Conservation (phyloP, 2,329 filamentous ascomycete species). For the Talaromyces verruculosus region DNA sequence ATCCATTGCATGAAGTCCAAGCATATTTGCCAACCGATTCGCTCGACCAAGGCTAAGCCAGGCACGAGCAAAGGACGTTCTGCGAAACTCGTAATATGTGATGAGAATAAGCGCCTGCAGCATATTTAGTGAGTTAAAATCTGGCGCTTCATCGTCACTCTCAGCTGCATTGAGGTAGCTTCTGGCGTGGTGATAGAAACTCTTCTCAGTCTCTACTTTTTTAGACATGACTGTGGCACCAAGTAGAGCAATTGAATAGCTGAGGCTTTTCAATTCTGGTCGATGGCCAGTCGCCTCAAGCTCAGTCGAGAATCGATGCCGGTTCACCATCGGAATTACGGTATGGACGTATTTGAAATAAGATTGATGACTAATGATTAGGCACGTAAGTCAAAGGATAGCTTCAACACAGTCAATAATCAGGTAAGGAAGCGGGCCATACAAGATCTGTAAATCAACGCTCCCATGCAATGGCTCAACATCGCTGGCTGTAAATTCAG, state of each 20-base stretch:
- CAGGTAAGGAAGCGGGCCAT: not conserved
- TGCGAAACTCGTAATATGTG: not conserved
- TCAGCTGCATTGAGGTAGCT: not conserved
- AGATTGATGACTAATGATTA: not conserved
- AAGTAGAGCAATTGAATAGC: not conserved
- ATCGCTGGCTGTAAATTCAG: not conserved
- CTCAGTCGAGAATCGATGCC: not conserved
- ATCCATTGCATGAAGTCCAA: not conserved
- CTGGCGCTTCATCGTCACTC: not conserved
- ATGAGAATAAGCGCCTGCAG: not conserved
- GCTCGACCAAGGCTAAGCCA: not conserved
- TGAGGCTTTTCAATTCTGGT: not conserved
- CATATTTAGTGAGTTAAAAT: not conserved
- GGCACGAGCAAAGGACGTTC: not conserved
- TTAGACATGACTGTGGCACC: not conserved
- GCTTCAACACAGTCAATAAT: too few species aligned
- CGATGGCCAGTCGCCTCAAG: not conserved
- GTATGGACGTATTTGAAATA: not conserved
- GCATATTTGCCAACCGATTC: not conserved
- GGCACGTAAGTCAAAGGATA: not conserved
- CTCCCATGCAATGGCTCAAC: not conserved
- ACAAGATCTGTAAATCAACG: not conserved
- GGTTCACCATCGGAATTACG: not conserved
- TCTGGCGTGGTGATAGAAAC: not conserved
- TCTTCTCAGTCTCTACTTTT: not conserved